Evolutionary conservation across 495 filamentous ascomycete species (phyloP), one percentile per base, ranked within the genome.

Genomic region (Letharia columbiana): DNA sequence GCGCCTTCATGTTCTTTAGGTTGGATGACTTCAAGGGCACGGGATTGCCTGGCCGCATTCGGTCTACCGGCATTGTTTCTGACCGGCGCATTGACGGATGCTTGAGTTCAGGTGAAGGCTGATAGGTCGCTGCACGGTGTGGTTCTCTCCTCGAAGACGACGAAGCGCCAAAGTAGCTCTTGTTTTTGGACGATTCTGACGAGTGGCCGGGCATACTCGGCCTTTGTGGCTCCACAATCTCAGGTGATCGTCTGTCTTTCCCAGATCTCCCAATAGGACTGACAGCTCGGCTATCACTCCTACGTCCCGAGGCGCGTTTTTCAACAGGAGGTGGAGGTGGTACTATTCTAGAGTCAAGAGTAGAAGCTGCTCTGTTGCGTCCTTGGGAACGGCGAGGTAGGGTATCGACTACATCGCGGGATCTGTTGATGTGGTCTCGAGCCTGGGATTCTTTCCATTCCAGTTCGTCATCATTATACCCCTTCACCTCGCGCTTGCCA

Each of bases 371-470:
- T 45, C 71, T 66, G 18, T 58, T 68, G 45, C 61, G 61, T 59
- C 59, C 40, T 23, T 66, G 20, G 18, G 58, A 54, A 42, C 68
- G 68, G 35, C 52, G 45, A 49, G 61, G 42, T 18, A 67, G 60
- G n/a, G 50, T 3, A 37, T 70, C 70, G 39, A 65, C 56, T 4
- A 57, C 40, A 41, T 67, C 68, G 20, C 65, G 66, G 41, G 67
- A 39, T 60, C 65, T 65, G 28, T 69, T 69, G 44, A 82, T 81
- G 58, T 82, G 79, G 42, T 80, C 72, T 41, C 69, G 62, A 1
- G 76, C 80, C 4, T 49, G 63, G 40, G 50, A 65, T 10, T 63
- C 61, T 62, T 71, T 67, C n/a, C 44, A 69, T n/a, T 76, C 68
- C 18, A 75, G 72, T 62, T n/a, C n/a, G n/a, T n/a, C 23, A 28